Conservation (phyloP, 2,329 filamentous ascomycete species). For the Fusarium sambucinum region DNA sequence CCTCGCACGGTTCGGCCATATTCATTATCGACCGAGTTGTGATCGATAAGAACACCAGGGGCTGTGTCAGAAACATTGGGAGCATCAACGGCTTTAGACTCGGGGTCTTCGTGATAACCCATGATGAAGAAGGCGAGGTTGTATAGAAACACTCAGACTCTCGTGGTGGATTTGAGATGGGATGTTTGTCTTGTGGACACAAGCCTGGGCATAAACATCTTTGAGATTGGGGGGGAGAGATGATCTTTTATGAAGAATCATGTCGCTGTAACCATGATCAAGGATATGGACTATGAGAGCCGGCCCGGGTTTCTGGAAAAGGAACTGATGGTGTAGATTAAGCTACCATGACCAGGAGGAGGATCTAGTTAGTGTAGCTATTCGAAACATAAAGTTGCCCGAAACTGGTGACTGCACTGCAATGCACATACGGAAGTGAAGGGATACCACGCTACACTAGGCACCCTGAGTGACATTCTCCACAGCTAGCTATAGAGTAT, state of each 20-base stretch:
- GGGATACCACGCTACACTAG: constrained; percentile 6
- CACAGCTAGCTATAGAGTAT: constrained; percentile 33
- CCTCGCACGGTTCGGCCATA: constrained; percentile 53
- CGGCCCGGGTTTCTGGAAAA: constrained; percentile 44
- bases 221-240: constrained; percentile 8
- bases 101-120: constrained; percentile 44
- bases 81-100: constrained; percentile 44
- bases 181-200: constrained; percentile 39
- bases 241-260: constrained; percentile 39
- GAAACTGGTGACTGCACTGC: constrained; percentile 7
- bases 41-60: constrained; percentile 46
- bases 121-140: constrained; percentile 34
- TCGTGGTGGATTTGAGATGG: constrained; percentile 9
- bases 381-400: constrained; percentile 20
- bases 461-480: constrained; percentile 26
- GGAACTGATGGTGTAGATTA: constrained; percentile 34
- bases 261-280: constrained; percentile 26
- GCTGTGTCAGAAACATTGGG: constrained; percentile 46
- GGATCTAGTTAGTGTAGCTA: constrained; percentile 1
- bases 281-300: constrained; percentile 23
- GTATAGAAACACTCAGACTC: constrained; percentile 1
- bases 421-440: constrained; percentile 13
- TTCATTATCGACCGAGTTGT: constrained; percentile 42
- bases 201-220: constrained; percentile 34
- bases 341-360: constrained; percentile 7